Conservation (phyloP, 306 rosid genomes). For the Cucumis sativus region Cucumber_9930_V3 NC_026657.2:38858501-38859000, state of each 20-base stretch:
- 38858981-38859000: constrained; percentile 27
- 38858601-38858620: constrained; percentile 64
- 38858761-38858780: neutral
- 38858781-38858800: constrained; percentile 12
- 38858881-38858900: constrained; percentile 78
- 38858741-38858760: neutral
- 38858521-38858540: constrained; percentile 42
- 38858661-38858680: constrained; percentile 90
- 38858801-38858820: constrained; percentile 5
- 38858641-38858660: constrained; percentile 92
- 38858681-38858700: constrained; percentile 95
- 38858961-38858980: constrained; percentile 27
- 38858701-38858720: constrained; percentile 89
- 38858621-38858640: constrained; percentile 71
- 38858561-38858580: constrained; percentile 98
- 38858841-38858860: constrained; percentile 26
- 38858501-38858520: constrained; percentile 17
- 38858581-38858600: constrained; percentile 73
- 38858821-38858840: constrained; percentile 16
- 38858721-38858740: constrained; percentile 20
- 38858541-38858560: constrained; percentile 48
- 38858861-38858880: constrained; percentile 86
- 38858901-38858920: constrained; percentile 45
- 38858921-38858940: neutral
- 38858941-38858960: constrained; percentile 10